Evolutionary conservation across 768 basidiomycete species (phyloP), one percentile per base, ranked within the genome.

Genomic region (Lyophyllum semitale): DNA sequence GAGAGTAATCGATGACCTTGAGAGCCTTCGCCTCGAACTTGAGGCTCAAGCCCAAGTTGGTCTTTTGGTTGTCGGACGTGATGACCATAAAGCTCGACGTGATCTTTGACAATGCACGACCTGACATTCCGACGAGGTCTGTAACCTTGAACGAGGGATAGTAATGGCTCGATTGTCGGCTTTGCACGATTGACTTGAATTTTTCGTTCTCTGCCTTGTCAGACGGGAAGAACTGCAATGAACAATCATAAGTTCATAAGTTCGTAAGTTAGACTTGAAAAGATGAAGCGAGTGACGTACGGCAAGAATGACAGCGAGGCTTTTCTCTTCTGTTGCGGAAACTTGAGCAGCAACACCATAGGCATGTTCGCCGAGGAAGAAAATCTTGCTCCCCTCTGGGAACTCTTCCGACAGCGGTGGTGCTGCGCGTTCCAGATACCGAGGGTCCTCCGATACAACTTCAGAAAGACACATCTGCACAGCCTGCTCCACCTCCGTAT

Each of bases 261-360:
- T 18, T 3, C 12, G 30, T 32, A 7, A 8, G 12, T 8, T 38
- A 18, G 33, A 50, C 18, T n/a, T n/a, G n/a, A 22, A 17, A 35
- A 32, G 20, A 15, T 22, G 48, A 44, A 13, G 41, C 20, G 15
- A 26, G 55, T 15, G 30, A 67, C 78, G 57, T 65, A 96, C 94
- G n/a, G 94, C 95, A 54, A 98, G 82, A 41, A 92, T 73, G 45
- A 98, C 90, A 9, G 93, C 88, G 12, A 98, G 72, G 1, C 84
- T 76, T 2, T 81, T 78, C 3, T 89, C 83, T 0, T 81, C 82
- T 0, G 93, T 92, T 0, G 73, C 80, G 35, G 84, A 80, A 11
- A 99, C 93, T 63, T 95, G 91, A 0, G 95, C 95, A 13, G 96
- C 93, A 2, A 92, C 88, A n/a, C 97, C 97, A 65, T 96, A 99